phyloP scores from a whole-genome alignment of 495 filamentous ascomycete genomes.

The Xylaria telfairii region DNA sequence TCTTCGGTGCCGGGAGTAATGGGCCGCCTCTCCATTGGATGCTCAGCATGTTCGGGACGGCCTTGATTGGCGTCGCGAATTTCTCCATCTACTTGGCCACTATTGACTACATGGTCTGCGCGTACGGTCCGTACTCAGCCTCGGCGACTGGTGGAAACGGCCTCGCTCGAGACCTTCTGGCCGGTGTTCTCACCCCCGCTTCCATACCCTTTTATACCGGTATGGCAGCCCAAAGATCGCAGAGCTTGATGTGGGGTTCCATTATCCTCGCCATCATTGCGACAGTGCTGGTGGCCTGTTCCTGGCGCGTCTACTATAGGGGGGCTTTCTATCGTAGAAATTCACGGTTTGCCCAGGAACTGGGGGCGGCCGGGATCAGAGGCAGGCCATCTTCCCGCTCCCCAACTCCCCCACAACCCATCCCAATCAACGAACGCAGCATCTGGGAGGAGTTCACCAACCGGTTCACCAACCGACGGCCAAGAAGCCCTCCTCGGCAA shows the following conservation, averaged over 20 bases:
- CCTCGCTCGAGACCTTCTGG: constrained; percentile 78
- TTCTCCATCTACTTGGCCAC: constrained; percentile 81
- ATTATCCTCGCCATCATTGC: constrained; percentile 77
- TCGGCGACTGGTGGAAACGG: constrained; percentile 79
- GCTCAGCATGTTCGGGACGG: constrained; percentile 62
- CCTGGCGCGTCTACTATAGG: constrained; percentile 80
- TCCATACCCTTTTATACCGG: constrained; percentile 74
- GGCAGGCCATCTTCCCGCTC: no score
- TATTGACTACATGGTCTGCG: constrained; percentile 85
- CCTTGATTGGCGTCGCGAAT: constrained; percentile 71
- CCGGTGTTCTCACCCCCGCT: constrained; percentile 76
- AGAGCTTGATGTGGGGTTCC: constrained; percentile 68
- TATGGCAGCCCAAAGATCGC: constrained; percentile 55
- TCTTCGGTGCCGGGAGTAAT: constrained; percentile 70
- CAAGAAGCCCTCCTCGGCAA: not conserved
- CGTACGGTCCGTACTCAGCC: constrained; percentile 78
- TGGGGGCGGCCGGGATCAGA: no score
- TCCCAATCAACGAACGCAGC: no score
- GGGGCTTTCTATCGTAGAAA: constrained; percentile 71
- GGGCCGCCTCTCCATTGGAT: constrained; percentile 70
- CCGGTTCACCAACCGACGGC: not conserved
- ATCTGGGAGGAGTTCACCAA: no score
- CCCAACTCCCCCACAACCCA: not conserved
- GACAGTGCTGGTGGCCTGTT: constrained; percentile 69
- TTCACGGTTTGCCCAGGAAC: constrained; percentile 75